Evolutionary conservation across 2,329 filamentous ascomycete species (phyloP).

Genomic region (Aspergillus udagawae): DNA sequence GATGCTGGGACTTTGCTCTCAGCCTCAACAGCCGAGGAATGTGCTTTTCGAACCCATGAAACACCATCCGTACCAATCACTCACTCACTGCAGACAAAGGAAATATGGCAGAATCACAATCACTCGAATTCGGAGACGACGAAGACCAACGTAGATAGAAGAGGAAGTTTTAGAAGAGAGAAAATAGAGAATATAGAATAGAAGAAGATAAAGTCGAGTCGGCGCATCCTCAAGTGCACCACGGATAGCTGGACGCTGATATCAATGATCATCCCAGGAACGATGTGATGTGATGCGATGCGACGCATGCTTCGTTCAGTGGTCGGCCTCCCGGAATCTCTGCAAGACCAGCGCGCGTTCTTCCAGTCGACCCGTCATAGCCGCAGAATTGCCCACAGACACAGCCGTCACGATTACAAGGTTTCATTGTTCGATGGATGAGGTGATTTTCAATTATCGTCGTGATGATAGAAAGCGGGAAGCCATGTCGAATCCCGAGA

Average conservation of each 20-base stretch:
- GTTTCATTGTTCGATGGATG: neutral
- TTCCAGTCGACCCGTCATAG: conserved; percentile 10
- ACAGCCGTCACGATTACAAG: conserved; percentile 3
- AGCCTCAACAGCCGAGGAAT: conserved; percentile 3
- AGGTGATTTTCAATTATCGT: neutral
- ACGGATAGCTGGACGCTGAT: neutral
- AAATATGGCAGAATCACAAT: conserved; percentile 25
- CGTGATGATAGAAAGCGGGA: neutral
- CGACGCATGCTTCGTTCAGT: neutral
- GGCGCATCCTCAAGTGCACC: conserved; percentile 13
- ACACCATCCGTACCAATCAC: conserved; percentile 2
- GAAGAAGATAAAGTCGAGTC: conserved; percentile 5
- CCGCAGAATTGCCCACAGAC: conserved; percentile 4
- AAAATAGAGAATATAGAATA: conserved; percentile 7
- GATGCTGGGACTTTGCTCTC: conserved; percentile 8
- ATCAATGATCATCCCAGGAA: neutral
- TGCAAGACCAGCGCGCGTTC: conserved; percentile 20
- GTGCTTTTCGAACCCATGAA: conserved; percentile 4
- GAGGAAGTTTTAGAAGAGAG: conserved; percentile 19
- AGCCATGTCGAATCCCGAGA: neutral
- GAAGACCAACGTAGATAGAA: conserved; percentile 17
- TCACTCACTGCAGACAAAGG: conserved; percentile 16
- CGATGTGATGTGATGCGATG: neutral
- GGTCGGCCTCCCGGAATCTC: conserved; percentile 13
- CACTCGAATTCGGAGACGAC: conserved; percentile 9